phyloP scores from a whole-genome alignment of 305 asterid species.

The Fraxinus xanthoxyloides region DNA sequence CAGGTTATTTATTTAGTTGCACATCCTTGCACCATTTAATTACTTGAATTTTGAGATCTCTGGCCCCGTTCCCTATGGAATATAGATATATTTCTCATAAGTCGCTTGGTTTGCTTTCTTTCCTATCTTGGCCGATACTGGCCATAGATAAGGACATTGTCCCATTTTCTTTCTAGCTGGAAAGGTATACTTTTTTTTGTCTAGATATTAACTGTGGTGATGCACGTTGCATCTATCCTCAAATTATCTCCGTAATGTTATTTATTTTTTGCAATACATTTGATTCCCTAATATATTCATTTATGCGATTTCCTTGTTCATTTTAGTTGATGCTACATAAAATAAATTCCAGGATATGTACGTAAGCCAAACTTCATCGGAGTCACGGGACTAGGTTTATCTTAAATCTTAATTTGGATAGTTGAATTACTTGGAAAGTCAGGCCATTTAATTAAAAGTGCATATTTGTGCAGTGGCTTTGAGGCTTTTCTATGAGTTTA shows the following conservation, averaged over 20 bases:
- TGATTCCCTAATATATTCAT: neutral
- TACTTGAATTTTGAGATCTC: neutral
- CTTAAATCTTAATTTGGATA: neutral
- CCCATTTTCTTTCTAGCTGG: neutral
- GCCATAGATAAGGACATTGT: neutral
- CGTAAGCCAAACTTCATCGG: neutral
- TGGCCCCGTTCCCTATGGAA: neutral
- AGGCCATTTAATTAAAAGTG: neutral
- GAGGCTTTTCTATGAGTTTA: neutral
- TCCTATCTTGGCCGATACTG: neutral
- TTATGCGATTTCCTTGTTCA: neutral
- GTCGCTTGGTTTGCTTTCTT: neutral
- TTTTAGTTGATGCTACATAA: neutral
- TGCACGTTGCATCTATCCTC: neutral
- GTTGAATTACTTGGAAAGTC: neutral
- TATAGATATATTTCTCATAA: neutral
- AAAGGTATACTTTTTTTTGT: neutral
- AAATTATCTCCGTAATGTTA: neutral
- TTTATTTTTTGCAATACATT: neutral
- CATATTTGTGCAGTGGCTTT: neutral
- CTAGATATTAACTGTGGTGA: neutral
- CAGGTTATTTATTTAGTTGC: neutral
- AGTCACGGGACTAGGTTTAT: neutral
- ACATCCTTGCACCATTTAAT: neutral
- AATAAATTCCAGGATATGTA: neutral